Evolutionary conservation across 208 protist genomes (phyloP).

Genomic region (Trypanosoma lewisi): DNA sequence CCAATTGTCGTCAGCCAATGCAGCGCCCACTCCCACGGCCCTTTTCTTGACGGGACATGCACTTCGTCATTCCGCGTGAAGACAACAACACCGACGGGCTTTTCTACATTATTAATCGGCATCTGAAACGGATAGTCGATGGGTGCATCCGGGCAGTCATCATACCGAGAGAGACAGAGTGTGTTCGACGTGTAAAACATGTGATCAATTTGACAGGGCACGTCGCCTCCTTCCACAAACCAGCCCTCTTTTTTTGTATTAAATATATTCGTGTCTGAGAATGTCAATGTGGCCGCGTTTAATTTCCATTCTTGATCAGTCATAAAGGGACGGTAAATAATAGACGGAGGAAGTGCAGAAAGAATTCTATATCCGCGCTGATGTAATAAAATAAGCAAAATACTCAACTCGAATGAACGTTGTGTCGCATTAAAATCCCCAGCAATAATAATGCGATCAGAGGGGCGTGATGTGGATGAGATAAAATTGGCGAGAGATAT

Average conservation of each 20-base stretch:
- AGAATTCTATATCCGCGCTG: conserved; percentile 62
- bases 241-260: conserved; percentile 73
- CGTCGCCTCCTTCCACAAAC: conserved; percentile 67
- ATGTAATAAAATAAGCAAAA: conserved; percentile 69
- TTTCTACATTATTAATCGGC: conserved; percentile 15
- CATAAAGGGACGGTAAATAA: not conserved
- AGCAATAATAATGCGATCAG: conserved; percentile 72
- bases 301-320: conserved; percentile 21
- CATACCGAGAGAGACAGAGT: conserved; percentile 55
- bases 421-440: conserved; percentile 87
- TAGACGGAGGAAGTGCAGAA: conserved; percentile 57
- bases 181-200: conserved; percentile 60
- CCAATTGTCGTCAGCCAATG: not conserved
- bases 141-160: conserved; percentile 69
- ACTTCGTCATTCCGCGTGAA: conserved; percentile 70
- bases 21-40: not conserved
- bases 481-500: conserved; percentile 81
- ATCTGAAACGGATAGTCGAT: conserved; percentile 37
- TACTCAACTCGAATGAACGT: conserved; percentile 79
- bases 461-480: conserved; percentile 58
- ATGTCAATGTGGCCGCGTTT: conserved; percentile 52
- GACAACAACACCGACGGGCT: conserved; percentile 67
- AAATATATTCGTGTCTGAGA: conserved; percentile 71
- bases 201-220: conserved; percentile 85
- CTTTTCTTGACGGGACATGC: conserved; percentile 8